phyloP scores from a whole-genome alignment of 495 filamentous ascomycete genomes.

The Viridothelium virens region DNA sequence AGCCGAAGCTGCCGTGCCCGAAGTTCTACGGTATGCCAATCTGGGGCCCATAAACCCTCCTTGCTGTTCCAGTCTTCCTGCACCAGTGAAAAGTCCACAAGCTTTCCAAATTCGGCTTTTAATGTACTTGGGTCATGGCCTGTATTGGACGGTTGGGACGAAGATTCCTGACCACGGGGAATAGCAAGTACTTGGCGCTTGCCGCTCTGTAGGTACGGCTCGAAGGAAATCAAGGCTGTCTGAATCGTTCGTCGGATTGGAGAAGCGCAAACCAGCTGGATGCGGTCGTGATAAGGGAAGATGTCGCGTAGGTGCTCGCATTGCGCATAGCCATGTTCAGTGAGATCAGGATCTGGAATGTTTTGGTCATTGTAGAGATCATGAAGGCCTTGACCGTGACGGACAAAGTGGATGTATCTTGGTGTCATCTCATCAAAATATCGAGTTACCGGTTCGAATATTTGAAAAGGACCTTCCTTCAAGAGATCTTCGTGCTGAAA shows the following conservation, averaged over 20 bases:
- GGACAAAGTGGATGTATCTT: conserved; percentile 5
- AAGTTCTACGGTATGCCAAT: background rate
- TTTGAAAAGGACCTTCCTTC: background rate
- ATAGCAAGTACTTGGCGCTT: background rate
- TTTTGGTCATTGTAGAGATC: conserved; percentile 5
- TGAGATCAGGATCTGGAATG: conserved; percentile 7
- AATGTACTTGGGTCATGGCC: background rate
- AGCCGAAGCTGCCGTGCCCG: background rate
- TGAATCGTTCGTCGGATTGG: conserved; percentile 2
- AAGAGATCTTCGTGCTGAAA: background rate
- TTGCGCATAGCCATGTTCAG: background rate
- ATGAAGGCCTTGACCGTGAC: conserved; percentile 6
- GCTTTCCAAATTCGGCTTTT: background rate
- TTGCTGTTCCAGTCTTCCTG: background rate
- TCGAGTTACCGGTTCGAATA: background rate
- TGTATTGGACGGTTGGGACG: background rate
- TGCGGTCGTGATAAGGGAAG: conserved; percentile 6
- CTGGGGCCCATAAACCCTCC: background rate
- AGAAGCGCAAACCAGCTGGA: background rate
- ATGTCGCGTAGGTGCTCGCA: conserved; percentile 4
- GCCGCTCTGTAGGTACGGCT: background rate
- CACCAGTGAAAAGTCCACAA: background rate
- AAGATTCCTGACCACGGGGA: background rate
- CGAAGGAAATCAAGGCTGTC: background rate
- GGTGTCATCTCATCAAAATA: background rate